A percentile compares a stretch with the other conserved stretches of the same genome.
Evolutionary conservation across 495 filamentous ascomycete genomes (phyloP).

Genomic region (Copromyces sp.): DNA sequence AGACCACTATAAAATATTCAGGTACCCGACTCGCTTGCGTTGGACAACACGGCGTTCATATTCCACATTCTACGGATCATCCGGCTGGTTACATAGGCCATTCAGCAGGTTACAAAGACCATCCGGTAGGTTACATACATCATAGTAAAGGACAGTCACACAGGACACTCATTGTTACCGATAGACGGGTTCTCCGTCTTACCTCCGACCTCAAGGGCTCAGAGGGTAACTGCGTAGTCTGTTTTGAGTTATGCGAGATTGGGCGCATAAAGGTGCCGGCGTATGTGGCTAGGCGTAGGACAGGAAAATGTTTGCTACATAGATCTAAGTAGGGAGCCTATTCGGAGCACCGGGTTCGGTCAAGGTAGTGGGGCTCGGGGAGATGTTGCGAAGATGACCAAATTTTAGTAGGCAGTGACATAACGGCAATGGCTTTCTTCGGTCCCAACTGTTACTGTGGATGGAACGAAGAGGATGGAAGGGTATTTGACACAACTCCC

Average conservation of each 20-base stretch:
- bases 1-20: neutral
- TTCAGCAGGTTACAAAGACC: too few relatives aligned
- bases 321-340: neutral
- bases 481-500: too few relatives aligned
- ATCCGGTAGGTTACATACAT: neutral
- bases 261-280: neutral
- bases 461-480: too few relatives aligned
- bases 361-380: too few relatives aligned
- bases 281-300: neutral
- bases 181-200: neutral
- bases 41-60: neutral
- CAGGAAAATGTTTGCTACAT: neutral
- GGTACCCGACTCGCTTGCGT: neutral
- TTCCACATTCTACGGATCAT: neutral
- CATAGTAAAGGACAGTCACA: neutral
- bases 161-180: neutral
- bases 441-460: too few relatives aligned
- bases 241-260: neutral
- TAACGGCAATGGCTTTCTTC: neutral
- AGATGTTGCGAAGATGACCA: too few relatives aligned
- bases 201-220: neutral
- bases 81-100: neutral
- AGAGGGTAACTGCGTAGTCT: neutral
- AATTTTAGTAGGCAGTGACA: neutral
- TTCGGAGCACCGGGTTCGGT: neutral